Evolutionary conservation across 1,284 basidiomycete species (phyloP).

Genomic region (Cerioporus squamosus): DNA sequence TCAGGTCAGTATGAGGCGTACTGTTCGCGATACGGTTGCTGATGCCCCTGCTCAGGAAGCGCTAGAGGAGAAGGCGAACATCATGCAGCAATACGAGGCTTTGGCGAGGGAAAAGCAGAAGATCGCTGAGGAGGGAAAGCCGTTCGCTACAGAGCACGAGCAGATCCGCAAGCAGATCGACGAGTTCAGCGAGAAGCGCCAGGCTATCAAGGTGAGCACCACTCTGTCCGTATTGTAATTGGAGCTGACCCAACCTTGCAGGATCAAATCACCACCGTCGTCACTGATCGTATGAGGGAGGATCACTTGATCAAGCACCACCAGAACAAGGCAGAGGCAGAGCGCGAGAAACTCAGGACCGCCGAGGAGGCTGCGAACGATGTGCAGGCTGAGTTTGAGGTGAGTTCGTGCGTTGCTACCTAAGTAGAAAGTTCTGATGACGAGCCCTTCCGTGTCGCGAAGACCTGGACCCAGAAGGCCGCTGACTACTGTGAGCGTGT

Average conservation of each 20-base stretch:
- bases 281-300: constrained; percentile 46
- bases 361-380: constrained; percentile 50
- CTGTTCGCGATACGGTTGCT: neutral
- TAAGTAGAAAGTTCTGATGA: constrained; percentile 1
- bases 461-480: constrained; percentile 74
- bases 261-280: constrained; percentile 9
- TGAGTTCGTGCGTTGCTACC: constrained; percentile 30
- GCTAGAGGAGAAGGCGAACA: constrained; percentile 52
- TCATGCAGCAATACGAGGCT: constrained; percentile 55
- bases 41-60: constrained; percentile 47
- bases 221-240: neutral
- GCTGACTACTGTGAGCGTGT: constrained; percentile 64
- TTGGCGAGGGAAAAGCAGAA: constrained; percentile 45
- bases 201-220: constrained; percentile 42
- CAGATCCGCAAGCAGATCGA: constrained; percentile 49
- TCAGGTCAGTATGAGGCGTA: constrained; percentile 40
- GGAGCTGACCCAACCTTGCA: constrained; percentile 33
- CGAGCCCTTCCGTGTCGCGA: neutral
- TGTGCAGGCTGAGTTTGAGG: constrained; percentile 64
- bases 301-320: constrained; percentile 52
- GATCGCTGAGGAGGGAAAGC: constrained; percentile 47
- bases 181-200: constrained; percentile 48
- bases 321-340: constrained; percentile 43
- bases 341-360: constrained; percentile 28
- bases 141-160: constrained; percentile 47